Conservation (phyloP, 768 basidiomycete genomes). For the Tephrocybe sp. region DNA sequence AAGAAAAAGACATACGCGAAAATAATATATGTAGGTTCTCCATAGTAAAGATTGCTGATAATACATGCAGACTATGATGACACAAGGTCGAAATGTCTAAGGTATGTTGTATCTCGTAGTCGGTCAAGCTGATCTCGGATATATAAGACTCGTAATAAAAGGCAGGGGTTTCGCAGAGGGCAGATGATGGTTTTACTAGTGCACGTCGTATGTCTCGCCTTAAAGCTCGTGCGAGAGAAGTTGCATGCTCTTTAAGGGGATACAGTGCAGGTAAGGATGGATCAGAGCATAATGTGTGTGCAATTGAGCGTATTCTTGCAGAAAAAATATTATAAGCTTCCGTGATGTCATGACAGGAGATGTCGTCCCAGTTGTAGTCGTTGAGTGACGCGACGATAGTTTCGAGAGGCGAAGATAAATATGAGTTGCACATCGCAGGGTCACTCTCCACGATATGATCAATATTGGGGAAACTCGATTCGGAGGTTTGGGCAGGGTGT, state of each 20-base stretch:
- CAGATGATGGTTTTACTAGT: slow-evolving; percentile 30
- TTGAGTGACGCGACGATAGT: slow-evolving; percentile 45
- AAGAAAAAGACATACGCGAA: slow-evolving; percentile 36
- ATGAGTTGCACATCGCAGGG: slow-evolving; percentile 17
- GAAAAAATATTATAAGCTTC: slow-evolving; percentile 61
- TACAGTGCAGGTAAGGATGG: slow-evolving; percentile 21
- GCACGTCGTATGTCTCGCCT: slow-evolving; percentile 50
- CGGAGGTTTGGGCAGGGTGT: background rate
- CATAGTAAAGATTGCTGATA: slow-evolving; percentile 51
- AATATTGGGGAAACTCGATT: background rate
- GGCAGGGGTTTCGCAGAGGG: slow-evolving; percentile 10
- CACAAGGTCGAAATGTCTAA: slow-evolving; percentile 44
- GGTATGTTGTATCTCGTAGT: slow-evolving; percentile 37
- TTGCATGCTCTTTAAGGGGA: slow-evolving; percentile 30
- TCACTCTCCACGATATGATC: background rate
- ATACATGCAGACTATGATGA: slow-evolving; percentile 48
- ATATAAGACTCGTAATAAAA: slow-evolving; percentile 17
- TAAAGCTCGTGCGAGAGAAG: slow-evolving; percentile 37
- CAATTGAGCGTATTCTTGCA: slow-evolving; percentile 35
- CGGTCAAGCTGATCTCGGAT: slow-evolving; percentile 18
- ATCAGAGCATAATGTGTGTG: slow-evolving; percentile 14
- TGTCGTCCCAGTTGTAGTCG: slow-evolving; percentile 28
- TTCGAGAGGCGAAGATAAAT: slow-evolving; percentile 41
- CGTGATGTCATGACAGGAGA: slow-evolving; percentile 52
- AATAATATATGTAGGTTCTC: slow-evolving; percentile 43